A percentile compares a stretch with the other conserved stretches of the same genome.
Evolutionary conservation across 768 basidiomycete genomes (phyloP).

Genomic region (Lactarius quietus): DNA sequence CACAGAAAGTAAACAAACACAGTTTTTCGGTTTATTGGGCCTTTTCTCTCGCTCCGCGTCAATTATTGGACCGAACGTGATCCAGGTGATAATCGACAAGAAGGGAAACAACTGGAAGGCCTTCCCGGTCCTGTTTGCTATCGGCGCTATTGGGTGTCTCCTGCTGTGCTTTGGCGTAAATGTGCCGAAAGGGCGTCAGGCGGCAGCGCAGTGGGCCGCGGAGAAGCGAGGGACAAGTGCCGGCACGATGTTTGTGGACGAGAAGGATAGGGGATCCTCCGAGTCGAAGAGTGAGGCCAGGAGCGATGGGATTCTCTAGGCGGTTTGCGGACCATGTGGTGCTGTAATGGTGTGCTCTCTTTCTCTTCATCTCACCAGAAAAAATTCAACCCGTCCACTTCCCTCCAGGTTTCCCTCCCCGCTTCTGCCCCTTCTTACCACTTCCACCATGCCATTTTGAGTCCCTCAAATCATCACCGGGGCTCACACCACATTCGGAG

Average conservation of each 20-base stretch:
- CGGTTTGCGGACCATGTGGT: not conserved
- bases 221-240: conserved; percentile 12
- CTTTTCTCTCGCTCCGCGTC: conserved; percentile 71
- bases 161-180: conserved; percentile 70
- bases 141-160: conserved; percentile 59
- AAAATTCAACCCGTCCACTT: too few species aligned
- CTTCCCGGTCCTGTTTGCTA: conserved; percentile 76
- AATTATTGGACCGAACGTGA: conserved; percentile 82
- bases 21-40: conserved; percentile 44
- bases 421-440: too few species aligned
- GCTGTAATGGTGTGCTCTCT: too few species aligned
- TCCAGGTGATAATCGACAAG: conserved; percentile 74
- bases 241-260: not conserved
- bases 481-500: too few species aligned
- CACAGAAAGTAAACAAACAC: not conserved
- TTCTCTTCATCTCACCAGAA: too few species aligned
- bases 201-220: conserved; percentile 39
- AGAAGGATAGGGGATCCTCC: not conserved
- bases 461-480: too few species aligned
- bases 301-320: not conserved
- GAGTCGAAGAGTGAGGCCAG: not conserved
- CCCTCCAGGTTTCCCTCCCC: too few species aligned
- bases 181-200: conserved; percentile 35
- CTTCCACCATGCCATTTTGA: too few species aligned
- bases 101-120: conserved; percentile 75